Evolutionary conservation across 2,329 filamentous ascomycete genomes (phyloP), one percentile per base, ranked within the genome.

Genomic region (Fusarium setosum): DNA sequence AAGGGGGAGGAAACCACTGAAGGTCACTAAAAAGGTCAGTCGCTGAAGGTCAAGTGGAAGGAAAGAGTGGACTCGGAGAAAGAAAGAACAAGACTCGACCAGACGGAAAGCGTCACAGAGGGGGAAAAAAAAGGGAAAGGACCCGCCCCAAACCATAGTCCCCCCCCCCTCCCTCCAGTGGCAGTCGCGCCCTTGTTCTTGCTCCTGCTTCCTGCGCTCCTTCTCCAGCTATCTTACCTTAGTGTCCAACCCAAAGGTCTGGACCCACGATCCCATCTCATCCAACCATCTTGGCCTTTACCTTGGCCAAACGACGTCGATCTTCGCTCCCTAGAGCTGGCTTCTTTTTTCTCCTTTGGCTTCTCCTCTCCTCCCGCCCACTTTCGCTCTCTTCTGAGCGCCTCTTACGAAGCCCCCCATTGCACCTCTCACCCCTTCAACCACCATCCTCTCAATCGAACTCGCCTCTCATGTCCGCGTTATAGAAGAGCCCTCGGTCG

Each of bases 401-500:
- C 55, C 52, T 53, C 48, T 56, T 47, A 56, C 67, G 35, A 37
- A n/a, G n/a, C n/a, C 37, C 37, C 23, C 35, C 24, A 37, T 47
- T 40, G 21, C 32, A 55, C 29, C 47, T 32, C 24, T 56, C 38
- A 42, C n/a, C 11, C 26, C 41, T 26, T 31, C 37, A 24, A 23
- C 34, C 7, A 38, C 26, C 13, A 20, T 21, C 18, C 32, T 31
- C 29, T 37, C 23, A 35, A 59, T 60, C 59, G 47, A n/a, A 48
- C 42, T 45, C 60, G 68, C 65, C 61, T 73, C 66, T 68, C 71
- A 77, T 79, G 76, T 72, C 50, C 67, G 68, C 64, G 71, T 78
- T 76, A 77, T 78, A 78, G 75, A 73, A 74, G 72, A 75, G 66
- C 66, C 63, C 61, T 61, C 57, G 61, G 61, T 60, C 52, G 51